Base-by-base conservation (phyloP, 371 early-diverging fungal species). In the Mucor sp. region DNA sequence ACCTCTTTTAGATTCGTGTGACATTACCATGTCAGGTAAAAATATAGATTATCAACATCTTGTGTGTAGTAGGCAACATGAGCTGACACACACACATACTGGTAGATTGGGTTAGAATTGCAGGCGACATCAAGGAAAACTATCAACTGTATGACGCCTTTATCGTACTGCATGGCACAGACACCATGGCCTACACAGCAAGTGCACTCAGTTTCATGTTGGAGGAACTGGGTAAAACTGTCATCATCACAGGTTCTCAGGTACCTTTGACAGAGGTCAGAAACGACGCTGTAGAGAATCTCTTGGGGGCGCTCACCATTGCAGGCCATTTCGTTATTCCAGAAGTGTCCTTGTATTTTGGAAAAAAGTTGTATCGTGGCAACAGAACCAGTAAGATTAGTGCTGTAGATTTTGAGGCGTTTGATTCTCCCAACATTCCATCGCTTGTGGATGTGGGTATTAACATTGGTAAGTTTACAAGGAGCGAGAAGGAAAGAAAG, bases 271-370 rank as follows among this genome's bases (percentile, higher is more conserved):
- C 98, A 7, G 99, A 99, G 78, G 93, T 97, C 15, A 90, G 98
- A 59, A 99, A 95, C 78, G 99, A 99, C 77, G 98, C 96, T 6
- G 91, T 96, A 4, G 97, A 98, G 53, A 99, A 99, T 70, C 80
- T 99, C 11, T 79, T 99, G 7, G 96, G 97, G 5, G 93, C 95
- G 1, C 76, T 95, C 19, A 93, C 93, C 4, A 89, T 95, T 66
- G 95, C 95, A 25, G 97, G 98, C 0, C 98, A 99, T 72, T 98
- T 94, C 87, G 93, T 96, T 19, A 98, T 99, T 66, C 98, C 99
- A 1, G 99, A 99, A 78, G 99, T 98, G 7, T 81, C 89, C 12
- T 85, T 99, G 12, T 98, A 95, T 80, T 99, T 99, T 76, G 88
- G 89, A 70, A 92, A 98, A 77, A 94, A 94, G 71, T 85, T 99